Evolutionary conservation across 768 basidiomycete genomes (phyloP).

Genomic region (Goffeauzyma gilvescens): DNA sequence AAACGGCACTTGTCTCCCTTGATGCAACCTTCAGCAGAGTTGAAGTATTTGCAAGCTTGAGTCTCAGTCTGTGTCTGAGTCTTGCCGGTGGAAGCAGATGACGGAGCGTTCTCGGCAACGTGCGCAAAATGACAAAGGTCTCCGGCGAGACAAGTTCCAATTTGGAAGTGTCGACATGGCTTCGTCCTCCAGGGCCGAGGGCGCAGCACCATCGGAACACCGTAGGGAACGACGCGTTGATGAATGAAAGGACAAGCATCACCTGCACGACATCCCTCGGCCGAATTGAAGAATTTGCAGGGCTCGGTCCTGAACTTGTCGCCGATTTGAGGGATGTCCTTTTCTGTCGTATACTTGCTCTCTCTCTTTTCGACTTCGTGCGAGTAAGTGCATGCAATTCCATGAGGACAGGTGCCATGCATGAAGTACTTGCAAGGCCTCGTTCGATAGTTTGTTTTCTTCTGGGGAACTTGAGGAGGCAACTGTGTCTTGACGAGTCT

Average conservation of each 20-base stretch:
- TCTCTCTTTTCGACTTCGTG: no score
- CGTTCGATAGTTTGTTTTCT: slow-evolving; percentile 25
- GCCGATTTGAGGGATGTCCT: no score
- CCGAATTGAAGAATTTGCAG: slow-evolving; percentile 30
- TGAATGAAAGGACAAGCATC: slow-evolving; percentile 24
- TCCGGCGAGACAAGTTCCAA: slow-evolving; percentile 21
- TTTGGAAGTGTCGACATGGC: slow-evolving; percentile 20
- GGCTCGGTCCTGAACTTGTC: no score
- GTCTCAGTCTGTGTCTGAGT: no score
- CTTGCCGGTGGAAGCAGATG: no score
- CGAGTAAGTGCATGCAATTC: slow-evolving; percentile 27
- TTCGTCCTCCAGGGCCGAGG: slow-evolving; percentile 29
- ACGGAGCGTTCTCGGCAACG: no score
- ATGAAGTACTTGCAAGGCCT: slow-evolving; percentile 23
- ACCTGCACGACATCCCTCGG: slow-evolving; percentile 22
- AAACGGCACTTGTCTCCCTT: slow-evolving; percentile 22
- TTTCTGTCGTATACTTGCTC: no score
- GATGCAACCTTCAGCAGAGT: slow-evolving; percentile 23
- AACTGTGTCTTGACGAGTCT: neutral
- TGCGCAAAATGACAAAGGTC: slow-evolving; percentile 31
- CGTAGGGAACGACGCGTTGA: slow-evolving; percentile 20
- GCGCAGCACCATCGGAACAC: slow-evolving; percentile 16
- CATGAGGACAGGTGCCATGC: slow-evolving; percentile 27
- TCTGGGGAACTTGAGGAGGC: slow-evolving; percentile 5
- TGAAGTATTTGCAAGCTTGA: no score